phyloP scores from a whole-genome alignment of 2,329 filamentous ascomycete species.

The Alternaria panax region DNA sequence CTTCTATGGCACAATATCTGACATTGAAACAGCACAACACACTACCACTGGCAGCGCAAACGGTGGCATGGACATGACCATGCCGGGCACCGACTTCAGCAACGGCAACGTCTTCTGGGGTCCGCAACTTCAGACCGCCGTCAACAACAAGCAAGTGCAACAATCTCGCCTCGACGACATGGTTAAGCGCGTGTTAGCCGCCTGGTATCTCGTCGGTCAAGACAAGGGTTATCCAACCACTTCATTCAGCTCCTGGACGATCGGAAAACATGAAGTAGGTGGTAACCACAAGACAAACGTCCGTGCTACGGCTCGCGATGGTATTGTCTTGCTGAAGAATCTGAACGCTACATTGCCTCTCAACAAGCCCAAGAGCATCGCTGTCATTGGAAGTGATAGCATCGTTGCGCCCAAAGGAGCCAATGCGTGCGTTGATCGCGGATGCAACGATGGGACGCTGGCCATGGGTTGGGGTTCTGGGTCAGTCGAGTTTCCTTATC shows the following conservation, averaged over 20 bases:
- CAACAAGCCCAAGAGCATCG: conserved; percentile 68
- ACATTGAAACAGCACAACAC: conserved; percentile 51
- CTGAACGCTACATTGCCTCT: conserved; percentile 73
- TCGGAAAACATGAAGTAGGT: conserved; percentile 49
- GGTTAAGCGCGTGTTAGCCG: conserved; percentile 55
- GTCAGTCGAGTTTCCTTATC: conserved; percentile 56
- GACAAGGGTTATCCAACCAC: conserved; percentile 55
- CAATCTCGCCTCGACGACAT: conserved; percentile 53
- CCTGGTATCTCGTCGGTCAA: conserved; percentile 60
- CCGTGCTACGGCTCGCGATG: conserved; percentile 55
- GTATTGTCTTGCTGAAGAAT: conserved; percentile 68
- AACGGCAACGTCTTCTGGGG: conserved; percentile 63
- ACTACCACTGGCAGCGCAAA: conserved; percentile 54
- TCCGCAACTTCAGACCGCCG: conserved; percentile 59
- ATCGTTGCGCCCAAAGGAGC: conserved; percentile 76
- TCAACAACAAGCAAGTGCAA: conserved; percentile 57
- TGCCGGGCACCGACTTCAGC: conserved; percentile 58
- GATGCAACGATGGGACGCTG: conserved; percentile 66
- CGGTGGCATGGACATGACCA: conserved; percentile 62
- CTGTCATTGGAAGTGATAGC: conserved; percentile 77
- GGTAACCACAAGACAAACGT: conserved; percentile 51
- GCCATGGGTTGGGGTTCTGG: conserved; percentile 75
- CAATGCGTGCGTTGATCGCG: conserved; percentile 78
- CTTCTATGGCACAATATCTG: neutral
- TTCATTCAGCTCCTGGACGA: conserved; percentile 57